Base-by-base conservation (phyloP, 1,284 basidiomycete genomes). In the Afroboletus lepidellus region DNA sequence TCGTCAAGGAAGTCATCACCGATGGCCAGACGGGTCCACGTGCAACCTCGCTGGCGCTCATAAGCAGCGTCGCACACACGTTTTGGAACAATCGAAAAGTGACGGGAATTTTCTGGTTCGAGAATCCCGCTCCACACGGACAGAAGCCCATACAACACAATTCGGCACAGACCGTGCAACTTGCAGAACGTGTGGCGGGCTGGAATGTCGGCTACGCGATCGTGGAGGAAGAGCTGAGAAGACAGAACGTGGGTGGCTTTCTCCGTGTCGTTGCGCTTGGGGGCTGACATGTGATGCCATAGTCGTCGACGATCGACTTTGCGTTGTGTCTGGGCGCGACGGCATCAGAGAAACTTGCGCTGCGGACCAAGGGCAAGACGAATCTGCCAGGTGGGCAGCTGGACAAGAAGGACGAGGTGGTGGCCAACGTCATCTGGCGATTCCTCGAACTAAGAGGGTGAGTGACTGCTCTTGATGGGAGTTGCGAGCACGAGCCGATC, bases 291-390 rank as follows among this genome's bases (percentile, higher is more conserved):
- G 52, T 43, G 49, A 54, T 45, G 8, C 21, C 46, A 21, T 61
- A 94, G 90, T 94, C 91, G 8, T 89, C 94, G 0, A 98, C 95
- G n/a, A 98, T 98, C 65, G 96, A 99, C 71, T 92, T 99, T 61
- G 88, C 91, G 34, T 78, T 99, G 34, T 98, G 96, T 69, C 78
- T 99, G 43, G 94, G 94, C 23, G 94, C 96, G 18, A 94, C 96
- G 23, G 80, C 83, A 41, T 77, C 80, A 41, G 89, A 94, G 52
- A 87, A 87, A 61, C 77, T 88, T 37, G 93, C 93, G 0, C 72
- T 75, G 41, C 83, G 92, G 45, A 95, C 94, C 60, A 83, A 84
- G 73, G 74, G 77, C 53, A 83, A 81, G 72, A 65, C 69, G 48
- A 75, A 61, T 48, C 61, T 70, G 23, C 66, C 73, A 36, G 57